Conservation (phyloP, 2,329 filamentous ascomycete genomes). For the Trichoderma guizhouense region DNA sequence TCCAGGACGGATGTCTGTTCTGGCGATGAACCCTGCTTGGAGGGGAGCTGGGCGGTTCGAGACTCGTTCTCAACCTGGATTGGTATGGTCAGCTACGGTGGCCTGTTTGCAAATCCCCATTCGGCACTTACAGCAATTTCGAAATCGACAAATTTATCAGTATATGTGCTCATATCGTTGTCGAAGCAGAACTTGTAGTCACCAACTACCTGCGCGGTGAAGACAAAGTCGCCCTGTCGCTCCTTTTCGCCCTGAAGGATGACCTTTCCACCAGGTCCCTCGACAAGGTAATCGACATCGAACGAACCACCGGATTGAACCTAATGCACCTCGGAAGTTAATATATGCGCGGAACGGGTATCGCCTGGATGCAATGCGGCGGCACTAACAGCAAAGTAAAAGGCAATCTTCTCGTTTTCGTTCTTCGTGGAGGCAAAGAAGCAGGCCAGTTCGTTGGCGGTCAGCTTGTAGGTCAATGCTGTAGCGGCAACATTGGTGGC, state of each 20-base stretch:
- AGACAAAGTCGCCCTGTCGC: constrained; percentile 95
- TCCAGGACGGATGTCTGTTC: constrained; percentile 88
- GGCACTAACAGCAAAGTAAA: constrained; percentile 88
- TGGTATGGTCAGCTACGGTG: not conserved
- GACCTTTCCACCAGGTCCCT: constrained; percentile 74
- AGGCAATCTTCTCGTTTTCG: constrained; percentile 84
- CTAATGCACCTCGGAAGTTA: constrained; percentile 41
- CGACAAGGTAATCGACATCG: constrained; percentile 90
- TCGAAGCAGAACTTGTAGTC: constrained; percentile 98
- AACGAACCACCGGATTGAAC: constrained; percentile 98
- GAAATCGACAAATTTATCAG: constrained; percentile 97
- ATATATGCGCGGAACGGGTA: not conserved
- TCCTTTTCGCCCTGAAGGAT: constrained; percentile 86
- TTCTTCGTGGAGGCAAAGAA: constrained; percentile 82
- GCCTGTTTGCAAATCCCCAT: not conserved
- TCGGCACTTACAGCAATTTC: constrained; percentile 69
- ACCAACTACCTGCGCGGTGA: constrained; percentile 81
- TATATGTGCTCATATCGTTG: constrained; percentile 97
- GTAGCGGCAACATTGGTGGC: constrained; percentile 75
- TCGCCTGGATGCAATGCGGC: not conserved
- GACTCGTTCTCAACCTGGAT: constrained; percentile 83
- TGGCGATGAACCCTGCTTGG: constrained; percentile 80
- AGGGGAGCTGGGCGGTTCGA: constrained; percentile 70
- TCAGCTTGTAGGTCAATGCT: constrained; percentile 88
- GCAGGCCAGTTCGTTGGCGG: constrained; percentile 90